Evolutionary conservation across 352 stramenopile species (phyloP), one percentile per base, ranked within the genome.

Genomic region (Plasmopara halstedii): DNA sequence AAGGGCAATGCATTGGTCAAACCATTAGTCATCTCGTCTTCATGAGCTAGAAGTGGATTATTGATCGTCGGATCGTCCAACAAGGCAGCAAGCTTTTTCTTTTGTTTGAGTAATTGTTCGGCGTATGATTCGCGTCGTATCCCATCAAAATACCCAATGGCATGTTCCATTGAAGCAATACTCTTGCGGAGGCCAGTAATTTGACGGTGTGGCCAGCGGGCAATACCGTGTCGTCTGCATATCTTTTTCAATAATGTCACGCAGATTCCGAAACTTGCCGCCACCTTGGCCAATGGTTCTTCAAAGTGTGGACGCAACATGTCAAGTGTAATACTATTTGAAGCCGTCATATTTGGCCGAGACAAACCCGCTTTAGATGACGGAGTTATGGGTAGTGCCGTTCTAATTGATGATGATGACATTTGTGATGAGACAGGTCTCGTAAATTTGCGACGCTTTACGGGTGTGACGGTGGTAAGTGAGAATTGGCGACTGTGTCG

Each of bases 241-340:
- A 90, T 88, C 42, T 91, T 91, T 67, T 91, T 93, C 10, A 93
- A 64, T 19, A 93, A 53, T 20, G 82, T 93, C 13, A 87, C 75
- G 41, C 82, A 91, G 52, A 93, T 89, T 14, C 82, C 75, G 47
- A 93, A 90, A 21, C 40, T 46, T 45, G 84, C 67, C 0, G 79
- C 79, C 29, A 93, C 79, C 40, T 88, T 76, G 20, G 74, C 77
- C 29, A 93, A 53, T 13, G 82, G 82, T 55, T 88, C 73, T 58
- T 93, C 82, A 57, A 93, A 93, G 55, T 93, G 73, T 15, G 76
- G 82, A 14, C 74, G 74, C 40, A 93, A 58, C 63, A 84, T 87
- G 45, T 83, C 73, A 23, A 90, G 67, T 39, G 79, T 93, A 52
- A 93, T 89, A 46, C 61, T 85, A 53, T 70, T 76, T 15, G 77